Conservation (phyloP, 495 filamentous ascomycete genomes). For the Platismatia glauca region DNA sequence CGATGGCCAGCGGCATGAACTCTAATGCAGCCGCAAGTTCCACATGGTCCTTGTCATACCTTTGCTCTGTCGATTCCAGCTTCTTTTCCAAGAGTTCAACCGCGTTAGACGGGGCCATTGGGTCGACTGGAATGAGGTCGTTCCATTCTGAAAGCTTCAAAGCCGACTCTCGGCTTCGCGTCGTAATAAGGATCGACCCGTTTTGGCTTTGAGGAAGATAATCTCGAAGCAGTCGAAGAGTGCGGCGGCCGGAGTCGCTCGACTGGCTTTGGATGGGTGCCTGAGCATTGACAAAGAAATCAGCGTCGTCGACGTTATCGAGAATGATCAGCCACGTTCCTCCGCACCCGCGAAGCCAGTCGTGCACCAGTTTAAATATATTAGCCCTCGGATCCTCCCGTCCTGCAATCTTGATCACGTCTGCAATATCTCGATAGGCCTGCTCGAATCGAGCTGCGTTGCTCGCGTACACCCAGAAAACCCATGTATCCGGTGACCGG, state of each 20-base stretch:
- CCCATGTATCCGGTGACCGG: constrained; percentile 34
- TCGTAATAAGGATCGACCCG: constrained; percentile 37
- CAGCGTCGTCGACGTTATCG: constrained; percentile 38
- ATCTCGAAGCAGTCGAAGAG: constrained; percentile 17
- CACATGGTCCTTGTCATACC: constrained; percentile 14
- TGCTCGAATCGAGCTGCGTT: constrained; percentile 34
- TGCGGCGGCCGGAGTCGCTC: too few relatives aligned
- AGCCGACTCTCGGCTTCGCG: constrained; percentile 26
- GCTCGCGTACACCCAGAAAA: constrained; percentile 44
- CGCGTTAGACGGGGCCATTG: constrained; percentile 30
- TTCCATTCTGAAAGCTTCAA: constrained; percentile 28
- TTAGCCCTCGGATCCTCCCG: constrained; percentile 33
- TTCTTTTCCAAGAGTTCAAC: constrained; percentile 35
- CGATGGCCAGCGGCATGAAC: constrained; percentile 42
- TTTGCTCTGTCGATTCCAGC: constrained; percentile 21
- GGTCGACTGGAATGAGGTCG: constrained; percentile 34
- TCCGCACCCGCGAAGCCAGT: constrained; percentile 32
- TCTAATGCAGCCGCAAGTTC: constrained; percentile 34
- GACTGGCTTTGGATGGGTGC: background rate
- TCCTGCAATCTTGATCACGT: constrained; percentile 29
- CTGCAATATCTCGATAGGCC: constrained; percentile 33
- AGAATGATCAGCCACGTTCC: constrained; percentile 37
- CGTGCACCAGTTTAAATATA: constrained; percentile 33
- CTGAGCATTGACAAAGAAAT: constrained; percentile 22
- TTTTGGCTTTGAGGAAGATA: constrained; percentile 32